phyloP scores from a whole-genome alignment of 306 rosid species.

The Malus asiatica region DNA sequence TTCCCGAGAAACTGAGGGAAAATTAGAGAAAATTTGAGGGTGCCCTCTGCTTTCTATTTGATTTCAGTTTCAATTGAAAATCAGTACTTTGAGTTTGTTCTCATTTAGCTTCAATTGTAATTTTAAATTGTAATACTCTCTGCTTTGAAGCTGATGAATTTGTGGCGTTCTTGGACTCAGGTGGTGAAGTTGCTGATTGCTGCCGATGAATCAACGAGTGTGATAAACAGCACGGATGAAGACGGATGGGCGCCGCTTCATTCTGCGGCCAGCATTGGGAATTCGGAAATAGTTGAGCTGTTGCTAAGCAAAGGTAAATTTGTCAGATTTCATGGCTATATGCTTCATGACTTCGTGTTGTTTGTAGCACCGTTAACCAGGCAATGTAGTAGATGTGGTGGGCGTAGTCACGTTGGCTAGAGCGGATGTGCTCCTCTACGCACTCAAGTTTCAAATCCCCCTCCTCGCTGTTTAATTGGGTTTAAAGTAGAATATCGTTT shows the following conservation, averaged over 20 bases:
- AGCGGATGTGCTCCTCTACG: background rate
- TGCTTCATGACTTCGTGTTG: background rate
- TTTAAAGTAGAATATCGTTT: background rate
- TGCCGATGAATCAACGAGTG: slow-evolving; percentile 37
- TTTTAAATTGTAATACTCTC: background rate
- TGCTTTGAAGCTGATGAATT: background rate
- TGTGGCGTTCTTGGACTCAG: slow-evolving; percentile 16
- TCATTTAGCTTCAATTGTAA: background rate
- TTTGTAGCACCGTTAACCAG: background rate
- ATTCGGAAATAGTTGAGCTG: slow-evolving; percentile 41
- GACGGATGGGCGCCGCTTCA: slow-evolving; percentile 96
- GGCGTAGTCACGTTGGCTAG: background rate
- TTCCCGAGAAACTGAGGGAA: background rate
- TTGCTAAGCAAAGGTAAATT: slow-evolving; percentile 50
- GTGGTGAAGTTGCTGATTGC: slow-evolving; percentile 50
- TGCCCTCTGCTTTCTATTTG: background rate
- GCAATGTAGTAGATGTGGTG: background rate
- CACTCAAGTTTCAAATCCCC: background rate
- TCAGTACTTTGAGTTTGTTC: background rate
- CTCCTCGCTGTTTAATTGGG: background rate
- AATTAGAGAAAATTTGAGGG: background rate
- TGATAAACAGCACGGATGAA: slow-evolving; percentile 67
- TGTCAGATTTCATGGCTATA: background rate
- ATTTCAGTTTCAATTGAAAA: background rate
- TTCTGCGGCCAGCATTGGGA: slow-evolving; percentile 85